Percentiles rank a stretch among this genome's conserved stretches.
Evolutionary conservation across 352 stramenopile species (phyloP).

Genomic region (Thalassiosira livingstoniorum): DNA sequence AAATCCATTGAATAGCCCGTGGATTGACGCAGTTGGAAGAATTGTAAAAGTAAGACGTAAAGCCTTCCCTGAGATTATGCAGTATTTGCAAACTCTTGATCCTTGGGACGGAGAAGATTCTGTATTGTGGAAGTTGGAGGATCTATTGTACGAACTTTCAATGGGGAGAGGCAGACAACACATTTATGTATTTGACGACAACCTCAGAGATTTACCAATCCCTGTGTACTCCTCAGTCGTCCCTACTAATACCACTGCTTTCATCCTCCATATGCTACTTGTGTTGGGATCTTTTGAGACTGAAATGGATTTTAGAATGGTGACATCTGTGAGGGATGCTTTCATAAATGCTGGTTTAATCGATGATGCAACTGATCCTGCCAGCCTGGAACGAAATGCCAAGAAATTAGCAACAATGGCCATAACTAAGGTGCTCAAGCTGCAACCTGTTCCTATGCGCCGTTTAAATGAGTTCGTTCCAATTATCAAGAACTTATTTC

Average conservation of each 20-base stretch:
- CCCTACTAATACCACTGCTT: neutral
- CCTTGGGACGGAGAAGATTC: neutral
- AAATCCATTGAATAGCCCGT: constrained; percentile 1
- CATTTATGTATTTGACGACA: neutral
- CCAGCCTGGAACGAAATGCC: neutral
- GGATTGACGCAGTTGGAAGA: constrained; percentile 6
- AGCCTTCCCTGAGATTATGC: neutral
- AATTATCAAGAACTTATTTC: neutral
- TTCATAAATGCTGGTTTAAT: neutral
- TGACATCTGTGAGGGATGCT: neutral
- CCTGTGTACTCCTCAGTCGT: neutral
- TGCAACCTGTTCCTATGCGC: neutral
- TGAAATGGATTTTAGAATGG: neutral
- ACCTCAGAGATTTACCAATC: neutral
- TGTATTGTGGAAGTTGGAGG: neutral
- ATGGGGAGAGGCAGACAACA: neutral
- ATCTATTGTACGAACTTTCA: neutral
- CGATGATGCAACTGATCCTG: neutral
- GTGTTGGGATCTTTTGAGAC: neutral
- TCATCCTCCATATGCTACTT: neutral
- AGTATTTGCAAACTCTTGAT: neutral
- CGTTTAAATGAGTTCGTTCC: neutral
- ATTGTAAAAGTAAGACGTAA: neutral
- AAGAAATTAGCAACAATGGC: neutral
- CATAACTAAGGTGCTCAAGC: neutral